Base-by-base conservation (phyloP, 345 rosid species). In the Anastatica hierochuntica region DNA sequence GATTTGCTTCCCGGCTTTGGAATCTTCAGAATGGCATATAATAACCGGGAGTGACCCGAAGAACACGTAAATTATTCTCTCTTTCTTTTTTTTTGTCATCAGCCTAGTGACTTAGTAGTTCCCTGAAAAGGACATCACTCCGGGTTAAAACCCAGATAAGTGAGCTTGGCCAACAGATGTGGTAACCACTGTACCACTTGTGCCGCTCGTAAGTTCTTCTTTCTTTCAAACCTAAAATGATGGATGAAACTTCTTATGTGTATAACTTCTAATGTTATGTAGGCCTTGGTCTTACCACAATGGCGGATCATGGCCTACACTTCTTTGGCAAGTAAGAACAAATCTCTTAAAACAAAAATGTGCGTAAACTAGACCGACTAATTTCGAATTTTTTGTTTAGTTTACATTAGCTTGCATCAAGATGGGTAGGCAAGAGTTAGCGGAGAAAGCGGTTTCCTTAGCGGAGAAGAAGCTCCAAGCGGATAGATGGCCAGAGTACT, bases 261-360 rank as follows among this genome's bases (percentile, higher is more conserved):
- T 29, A 9, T 29, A 20, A 11, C 14, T 43, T 39, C 41, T 62
- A 39, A 36, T 35, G 8, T 68, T 52, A 19, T 76, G 72, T 76
- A 84, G 94, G 67, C 92, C 96, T 41, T 90, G 98, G 96, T 90
- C 96, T 31, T 90, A 90, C 64, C 98, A 90, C 70, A 90, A 90
- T 69, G 92, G 72, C 39, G 92, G 95, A 49, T 84, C 95, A n/a
- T 90, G 95, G 98, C 98, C 98, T 11, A 84, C 96, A 37, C 84
- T 90, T 19, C 80, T 90, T 9, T 87, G 96, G 98, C 95, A 90
- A 80, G 95, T 85, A 71, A 68, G 79, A n/a, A n/a, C 42, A 42
- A 41, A 53, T 18, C 41, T 33, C 2, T 4, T 16, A 23, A 13
- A 18, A n/a, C n/a, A n/a, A n/a, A n/a, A n/a, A n/a, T n/a, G n/a